Base-by-base conservation (phyloP, 1,139 yeast species). In the Magnusiomyces starmeri region DNA sequence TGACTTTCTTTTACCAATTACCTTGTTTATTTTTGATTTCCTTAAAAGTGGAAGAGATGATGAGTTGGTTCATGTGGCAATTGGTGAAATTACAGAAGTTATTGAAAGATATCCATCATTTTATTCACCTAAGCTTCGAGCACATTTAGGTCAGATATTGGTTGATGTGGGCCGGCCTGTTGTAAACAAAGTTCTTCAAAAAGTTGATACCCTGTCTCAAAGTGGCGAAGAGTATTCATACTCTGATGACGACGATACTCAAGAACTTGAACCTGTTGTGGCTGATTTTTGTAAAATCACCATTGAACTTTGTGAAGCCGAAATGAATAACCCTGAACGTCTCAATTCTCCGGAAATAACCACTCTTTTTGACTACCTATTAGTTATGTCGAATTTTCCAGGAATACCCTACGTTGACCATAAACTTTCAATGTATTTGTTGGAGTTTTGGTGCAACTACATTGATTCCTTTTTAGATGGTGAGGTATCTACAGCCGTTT, bases 361-460 rank as follows among this genome's bases (percentile, higher is more conserved):
- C 6, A 44, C 49, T 12, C 53, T 67, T 26, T 56, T 67, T 29
- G 56, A 60, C 9, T 56, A 59, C n/a, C 66, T 86, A 12, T 57
- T 84, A 25, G 73, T 72, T 41, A 66, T 89, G 49, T 79, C 95
- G 0, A 74, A 76, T 51, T 75, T 77, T 48, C 82, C 83, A 0
- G 82, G 84, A 1, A 60, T 69, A 4, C 85, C 95, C 0, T 74
- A 83, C 1, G 68, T 73, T 0, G 90, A 87, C 26, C 96, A 90
- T 63, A 69, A 69, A 16, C 70, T 85, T 12, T 83, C 95, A 16
- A 79, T 76, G 44, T 83, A 81, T 52, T 73, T 88, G 59, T 72
- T 86, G 4, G 82, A 82, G 51, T 87, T 89, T 62, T 92, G 97
- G 97, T 78, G 79, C 51, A 83, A 82, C 53, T 73, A 85, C 51